Conservation (phyloP, 495 filamentous ascomycete species). For the Extremus antarcticus region DNA sequence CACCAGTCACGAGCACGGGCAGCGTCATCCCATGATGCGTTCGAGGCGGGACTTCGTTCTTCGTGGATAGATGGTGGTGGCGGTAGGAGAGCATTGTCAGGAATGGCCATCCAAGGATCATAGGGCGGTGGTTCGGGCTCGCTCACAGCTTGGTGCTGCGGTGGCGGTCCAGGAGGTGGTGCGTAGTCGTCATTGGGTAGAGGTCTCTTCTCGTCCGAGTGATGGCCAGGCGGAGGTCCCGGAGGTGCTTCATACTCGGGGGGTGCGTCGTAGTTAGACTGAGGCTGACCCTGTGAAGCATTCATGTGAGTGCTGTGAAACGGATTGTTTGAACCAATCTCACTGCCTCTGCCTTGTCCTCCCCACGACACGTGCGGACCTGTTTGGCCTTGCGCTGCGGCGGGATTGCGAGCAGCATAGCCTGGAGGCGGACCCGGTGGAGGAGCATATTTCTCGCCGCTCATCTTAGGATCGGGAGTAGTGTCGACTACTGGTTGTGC, state of each 20-base stretch:
- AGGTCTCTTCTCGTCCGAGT: constrained; percentile 11
- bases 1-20: constrained; percentile 67
- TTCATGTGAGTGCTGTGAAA: constrained; percentile 6
- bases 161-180: constrained; percentile 23
- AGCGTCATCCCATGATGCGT: constrained; percentile 59
- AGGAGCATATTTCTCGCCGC: constrained; percentile 6
- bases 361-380: constrained; percentile 5
- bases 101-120: constrained; percentile 73
- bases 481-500: not conserved
- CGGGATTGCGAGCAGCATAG: constrained; percentile 18
- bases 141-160: constrained; percentile 10
- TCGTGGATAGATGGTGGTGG: constrained; percentile 67
- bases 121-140: constrained; percentile 38
- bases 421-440: constrained; percentile 30
- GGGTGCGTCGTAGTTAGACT: constrained; percentile 2
- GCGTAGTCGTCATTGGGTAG: constrained; percentile 12
- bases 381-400: not conserved
- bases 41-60: constrained; percentile 57
- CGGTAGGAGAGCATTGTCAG: constrained; percentile 69
- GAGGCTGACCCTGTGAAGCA: constrained; percentile 12
- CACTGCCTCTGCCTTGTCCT: constrained; percentile 4
- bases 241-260: constrained; percentile 25
- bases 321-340: constrained; percentile 8
- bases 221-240: constrained; percentile 22
- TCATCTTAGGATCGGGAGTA: not conserved